Evolutionary conservation across 1,284 basidiomycete genomes (phyloP), one percentile per base, ranked within the genome.

Genomic region (Cutaneotrichosporon cyanovorans): DNA sequence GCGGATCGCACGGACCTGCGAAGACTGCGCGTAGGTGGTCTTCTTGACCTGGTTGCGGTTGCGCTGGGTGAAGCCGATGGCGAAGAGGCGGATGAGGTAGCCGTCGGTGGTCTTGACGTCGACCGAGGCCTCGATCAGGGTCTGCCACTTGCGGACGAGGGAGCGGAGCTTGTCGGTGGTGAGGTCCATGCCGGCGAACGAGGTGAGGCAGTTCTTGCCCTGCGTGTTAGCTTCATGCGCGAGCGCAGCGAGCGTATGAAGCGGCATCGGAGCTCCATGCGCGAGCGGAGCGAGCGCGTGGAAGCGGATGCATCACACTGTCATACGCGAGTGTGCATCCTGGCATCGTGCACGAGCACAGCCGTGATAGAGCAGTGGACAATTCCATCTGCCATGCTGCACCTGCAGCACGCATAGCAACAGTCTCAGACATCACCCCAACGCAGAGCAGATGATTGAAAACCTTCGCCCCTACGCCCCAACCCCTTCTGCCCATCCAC

Each of bases 151-250:
- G 74, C 93, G 90, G 64, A 98, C 95, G 66, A 99, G 90, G 50
- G 95, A 98, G 58, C 95, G 91, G 61, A 98, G 84, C 78, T 98
- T 98, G 84, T 99, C 95, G 58, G 91, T 95, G 58, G 95, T 98
- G 79, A 99, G 97, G 79, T 95, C 89, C 95, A 99, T 98, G 73
- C 93, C 95, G 78, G 93, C 87, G 86, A 99, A 99, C 77, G 93
- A 96, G 74, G 95, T 97, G 50, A 98, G 81, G 80, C 92, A 97
- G 81, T 88, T 93, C 80, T 92, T 95, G 78, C 93, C 95, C 78
- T 96, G 85, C 33, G 6, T 15, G 21, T 33, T 28, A 23, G 40
- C 12, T n/a, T n/a, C n/a, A n/a, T n/a, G n/a, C n/a, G 25, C 25
- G 12, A 28, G 25, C 25, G 25, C 25, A n/a, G n/a, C n/a, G n/a